Evolutionary conservation across 2,329 filamentous ascomycete species (phyloP).

Genomic region (Penicillium rolfsii): DNA sequence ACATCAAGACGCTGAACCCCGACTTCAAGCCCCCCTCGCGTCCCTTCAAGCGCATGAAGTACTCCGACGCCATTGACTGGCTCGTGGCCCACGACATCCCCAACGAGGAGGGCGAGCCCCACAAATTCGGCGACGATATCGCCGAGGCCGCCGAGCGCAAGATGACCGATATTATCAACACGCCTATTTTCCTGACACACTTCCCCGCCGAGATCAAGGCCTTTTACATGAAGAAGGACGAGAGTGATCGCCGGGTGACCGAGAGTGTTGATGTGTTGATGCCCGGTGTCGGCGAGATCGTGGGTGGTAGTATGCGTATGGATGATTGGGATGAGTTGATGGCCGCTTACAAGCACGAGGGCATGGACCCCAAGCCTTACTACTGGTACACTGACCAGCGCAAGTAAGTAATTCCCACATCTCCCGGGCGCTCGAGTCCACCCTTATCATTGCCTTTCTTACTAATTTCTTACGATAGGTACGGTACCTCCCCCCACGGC

Average conservation of each 20-base stretch:
- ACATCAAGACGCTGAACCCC: constrained; percentile 88
- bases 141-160: constrained; percentile 93
- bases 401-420: constrained; percentile 66
- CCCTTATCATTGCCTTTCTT: not conserved
- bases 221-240: constrained; percentile 97
- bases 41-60: constrained; percentile 94
- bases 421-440: too few relatives aligned
- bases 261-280: constrained; percentile 87
- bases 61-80: constrained; percentile 93
- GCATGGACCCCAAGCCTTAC: constrained; percentile 81
- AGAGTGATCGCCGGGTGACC: constrained; percentile 77
- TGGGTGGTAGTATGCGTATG: constrained; percentile 96
- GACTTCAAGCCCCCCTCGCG: constrained; percentile 78
- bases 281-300: constrained; percentile 96
- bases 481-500: constrained; percentile 88
- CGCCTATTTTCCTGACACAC: constrained; percentile 93
- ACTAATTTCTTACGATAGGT: constrained; percentile 54
- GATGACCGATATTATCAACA: constrained; percentile 97
- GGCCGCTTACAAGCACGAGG: constrained; percentile 82
- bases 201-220: constrained; percentile 98
- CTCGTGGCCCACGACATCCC: constrained; percentile 84
- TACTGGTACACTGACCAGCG: constrained; percentile 99
- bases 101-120: constrained; percentile 89
- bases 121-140: constrained; percentile 95
- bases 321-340: constrained; percentile 87